Percentiles rank a stretch among this genome's conserved stretches.
Evolutionary conservation across 805 yeast species (phyloP).

Genomic region (Nakazawaea wyomingensis): DNA sequence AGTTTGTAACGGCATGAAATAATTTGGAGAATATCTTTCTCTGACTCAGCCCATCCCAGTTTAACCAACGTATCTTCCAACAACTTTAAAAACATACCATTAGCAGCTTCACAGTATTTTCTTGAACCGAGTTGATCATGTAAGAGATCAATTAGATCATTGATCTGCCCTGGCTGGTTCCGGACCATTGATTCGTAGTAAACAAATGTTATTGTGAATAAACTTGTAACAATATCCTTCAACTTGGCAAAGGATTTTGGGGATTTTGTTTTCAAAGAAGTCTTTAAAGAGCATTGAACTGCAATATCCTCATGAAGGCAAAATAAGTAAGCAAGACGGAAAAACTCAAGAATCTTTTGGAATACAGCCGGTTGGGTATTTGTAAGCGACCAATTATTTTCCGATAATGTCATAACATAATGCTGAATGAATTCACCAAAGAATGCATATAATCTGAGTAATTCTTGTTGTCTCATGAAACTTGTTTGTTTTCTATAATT

Average conservation of each 20-base stretch:
- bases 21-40: constrained; percentile 69
- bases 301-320: constrained; percentile 50
- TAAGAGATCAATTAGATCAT: constrained; percentile 48
- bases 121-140: constrained; percentile 74
- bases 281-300: constrained; percentile 28
- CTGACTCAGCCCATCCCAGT: constrained; percentile 41
- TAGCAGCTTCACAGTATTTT: constrained; percentile 60
- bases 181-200: constrained; percentile 27
- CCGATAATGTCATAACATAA: constrained; percentile 24
- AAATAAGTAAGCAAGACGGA: constrained; percentile 42
- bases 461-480: constrained; percentile 31
- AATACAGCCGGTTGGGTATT: constrained; percentile 12
- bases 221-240: constrained; percentile 38
- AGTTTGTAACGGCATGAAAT: constrained; percentile 76
- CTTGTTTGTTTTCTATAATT: constrained; percentile 20
- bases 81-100: constrained; percentile 57
- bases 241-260: constrained; percentile 37
- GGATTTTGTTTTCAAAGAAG: constrained; percentile 40
- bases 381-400: constrained; percentile 30
- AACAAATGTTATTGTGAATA: constrained; percentile 31
- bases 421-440: constrained; percentile 46
- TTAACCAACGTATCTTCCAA: constrained; percentile 49
- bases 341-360: constrained; percentile 24
- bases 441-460: constrained; percentile 48
- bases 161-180: constrained; percentile 22